Base-by-base conservation (phyloP, 495 filamentous ascomycete species). In the Tuber aestivum region DNA sequence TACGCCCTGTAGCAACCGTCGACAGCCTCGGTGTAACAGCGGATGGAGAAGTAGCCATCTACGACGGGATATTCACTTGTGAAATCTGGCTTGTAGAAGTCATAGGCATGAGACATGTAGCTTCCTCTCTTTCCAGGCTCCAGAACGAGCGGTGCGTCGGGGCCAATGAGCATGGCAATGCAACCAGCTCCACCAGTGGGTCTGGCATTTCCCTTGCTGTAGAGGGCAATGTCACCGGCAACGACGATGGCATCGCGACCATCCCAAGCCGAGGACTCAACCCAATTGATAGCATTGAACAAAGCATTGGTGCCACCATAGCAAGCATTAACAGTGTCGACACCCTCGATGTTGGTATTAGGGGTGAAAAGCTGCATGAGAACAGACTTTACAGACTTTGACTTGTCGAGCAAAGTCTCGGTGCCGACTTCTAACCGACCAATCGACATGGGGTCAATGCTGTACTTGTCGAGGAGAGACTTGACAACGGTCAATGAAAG, bases 301-400 rank as follows among this genome's bases (percentile, higher is more conserved):
- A 99, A 86, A 73, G 95, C 96, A 83, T 97, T 99, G 84, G 95
- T 99, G 76, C 95, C 95, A 80, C 95, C 95, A 84, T 99, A 99
- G 89, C 95, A 99, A 73, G 95, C 95, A 83, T 99, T 99, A 81
- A 99, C 87, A 40, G 92, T 97, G 85, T 99, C 95, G 42, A 98
- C 90, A 85, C 95, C 95, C 87, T 98, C 96, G 69, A 99, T 87
- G 87, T 97, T 97, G 87, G 91, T 94, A 83, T 91, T 91, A 70
- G 91, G 87, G 83, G 91, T 89, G 82, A 99, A 97, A 41, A 99
- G 88, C 86, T 97, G 95, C 95, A 99, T 99, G 78, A 98, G 86
- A 71, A 99, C 95, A n/a, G 94, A 93, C 90, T 99, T 99, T 88
- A 99, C 95, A 41, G 96, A 98, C 89, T 99, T 99, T 81, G 95